Percentiles rank a stretch among this genome's conserved stretches.
phyloP scores from a whole-genome alignment of 1,284 basidiomycete genomes.

The Rhodotorula sp. region DNA sequence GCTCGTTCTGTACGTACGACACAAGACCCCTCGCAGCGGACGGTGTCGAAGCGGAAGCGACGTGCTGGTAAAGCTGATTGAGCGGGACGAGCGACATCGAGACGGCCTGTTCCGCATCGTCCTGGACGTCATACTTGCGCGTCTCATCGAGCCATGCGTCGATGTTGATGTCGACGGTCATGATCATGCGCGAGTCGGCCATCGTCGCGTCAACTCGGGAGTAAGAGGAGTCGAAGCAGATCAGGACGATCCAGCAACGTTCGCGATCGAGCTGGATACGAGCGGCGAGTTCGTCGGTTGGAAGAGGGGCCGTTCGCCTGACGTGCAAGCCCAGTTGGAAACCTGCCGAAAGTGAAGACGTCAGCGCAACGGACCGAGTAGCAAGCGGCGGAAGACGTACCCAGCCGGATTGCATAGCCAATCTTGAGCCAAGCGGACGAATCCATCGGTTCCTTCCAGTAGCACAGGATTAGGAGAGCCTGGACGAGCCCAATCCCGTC shows the following conservation, averaged over 20 bases:
- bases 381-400: background rate
- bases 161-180: conserved; percentile 8
- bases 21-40: background rate
- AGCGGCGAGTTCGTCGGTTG: conserved; percentile 19
- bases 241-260: conserved; percentile 21
- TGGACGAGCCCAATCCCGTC: conserved; percentile 78
- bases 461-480: conserved; percentile 76
- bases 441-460: conserved; percentile 61
- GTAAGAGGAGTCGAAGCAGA: conserved; percentile 19
- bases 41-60: background rate
- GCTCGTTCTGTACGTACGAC: background rate
- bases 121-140: conserved; percentile 9
- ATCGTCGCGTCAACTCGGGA: conserved; percentile 2
- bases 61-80: background rate
- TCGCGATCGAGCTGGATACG: conserved; percentile 25
- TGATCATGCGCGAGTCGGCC: conserved; percentile 16
- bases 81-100: conserved; percentile 16
- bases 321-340: conserved; percentile 23
- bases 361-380: background rate
- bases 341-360: background rate
- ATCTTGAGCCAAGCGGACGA: conserved; percentile 31
- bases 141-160: conserved; percentile 20
- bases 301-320: conserved; percentile 5
- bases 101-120: conserved; percentile 23
- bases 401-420: conserved; percentile 24